A percentile compares a stretch with the other conserved stretches of the same genome.
Evolutionary conservation across 257 asterid species (phyloP).

Genomic region (Verbena officinalis): DNA sequence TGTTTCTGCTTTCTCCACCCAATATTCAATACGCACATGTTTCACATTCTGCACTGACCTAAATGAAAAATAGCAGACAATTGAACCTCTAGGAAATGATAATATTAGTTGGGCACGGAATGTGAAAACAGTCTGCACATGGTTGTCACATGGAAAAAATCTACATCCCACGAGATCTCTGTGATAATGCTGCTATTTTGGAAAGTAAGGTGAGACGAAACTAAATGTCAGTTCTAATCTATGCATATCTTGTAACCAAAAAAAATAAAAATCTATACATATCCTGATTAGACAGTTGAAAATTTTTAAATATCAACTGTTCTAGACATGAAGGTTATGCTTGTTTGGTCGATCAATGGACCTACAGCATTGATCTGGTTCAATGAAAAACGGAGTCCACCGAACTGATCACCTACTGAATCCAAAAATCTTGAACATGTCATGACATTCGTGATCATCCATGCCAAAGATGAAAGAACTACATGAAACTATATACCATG

Average conservation of each 20-base stretch:
- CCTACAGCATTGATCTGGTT: slow-evolving; percentile 14
- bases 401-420: slow-evolving; percentile 16
- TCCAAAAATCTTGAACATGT: slow-evolving; percentile 9
- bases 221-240: slow-evolving; percentile 14
- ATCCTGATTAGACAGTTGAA: slow-evolving; percentile 4
- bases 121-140: slow-evolving; percentile 2
- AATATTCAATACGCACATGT: slow-evolving; percentile 79
- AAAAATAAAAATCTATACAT: no score
- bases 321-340: slow-evolving; percentile 10
- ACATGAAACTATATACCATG: slow-evolving; percentile 12
- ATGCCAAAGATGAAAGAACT: not conserved
- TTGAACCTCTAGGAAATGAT: slow-evolving; percentile 37
- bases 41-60: slow-evolving; percentile 86
- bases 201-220: slow-evolving; percentile 9
- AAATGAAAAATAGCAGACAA: slow-evolving; percentile 47
- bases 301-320: slow-evolving; percentile 3
- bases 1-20: slow-evolving; percentile 99
- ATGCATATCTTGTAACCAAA: no score
- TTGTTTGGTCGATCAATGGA: slow-evolving; percentile 13
- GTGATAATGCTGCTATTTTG: not conserved
- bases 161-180: slow-evolving; percentile 2
- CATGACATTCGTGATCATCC: not conserved
- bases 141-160: slow-evolving; percentile 13
- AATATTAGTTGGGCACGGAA: slow-evolving; percentile 13
- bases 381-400: slow-evolving; percentile 1